Evolutionary conservation across 805 yeast genomes (phyloP).

Genomic region (Yamadazyma insecticola): DNA sequence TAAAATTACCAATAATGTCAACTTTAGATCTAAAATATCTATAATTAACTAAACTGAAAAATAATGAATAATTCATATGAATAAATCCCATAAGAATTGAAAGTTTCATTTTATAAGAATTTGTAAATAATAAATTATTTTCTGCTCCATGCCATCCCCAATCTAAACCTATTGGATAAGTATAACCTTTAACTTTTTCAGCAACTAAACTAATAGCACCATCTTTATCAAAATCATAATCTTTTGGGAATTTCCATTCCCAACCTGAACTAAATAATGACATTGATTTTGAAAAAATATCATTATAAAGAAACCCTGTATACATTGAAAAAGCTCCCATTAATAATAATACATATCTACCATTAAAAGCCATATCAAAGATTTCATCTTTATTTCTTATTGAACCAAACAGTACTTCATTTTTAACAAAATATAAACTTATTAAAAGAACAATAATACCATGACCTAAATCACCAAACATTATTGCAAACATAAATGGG

Average conservation of each 20-base stretch:
- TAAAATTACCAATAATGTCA: constrained; percentile 67
- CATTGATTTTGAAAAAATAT: constrained; percentile 66
- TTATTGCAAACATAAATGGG: constrained; percentile 79
- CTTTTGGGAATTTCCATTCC: constrained; percentile 57
- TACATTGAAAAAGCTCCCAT: constrained; percentile 74
- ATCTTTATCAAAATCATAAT: constrained; percentile 27
- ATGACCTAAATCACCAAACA: constrained; percentile 82
- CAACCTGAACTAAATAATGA: constrained; percentile 66
- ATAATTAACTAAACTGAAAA: constrained; percentile 64
- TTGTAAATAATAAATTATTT: constrained; percentile 61
- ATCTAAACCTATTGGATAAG: constrained; percentile 63
- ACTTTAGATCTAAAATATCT: constrained; percentile 52
- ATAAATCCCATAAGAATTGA: constrained; percentile 71
- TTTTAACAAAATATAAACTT: constrained; percentile 49
- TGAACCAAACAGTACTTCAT: constrained; percentile 47
- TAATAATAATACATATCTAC: constrained; percentile 61
- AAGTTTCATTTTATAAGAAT: constrained; percentile 74
- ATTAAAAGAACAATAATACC: constrained; percentile 60
- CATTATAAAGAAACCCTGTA: constrained; percentile 71
- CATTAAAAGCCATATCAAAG: constrained; percentile 71
- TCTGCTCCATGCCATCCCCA: constrained; percentile 81
- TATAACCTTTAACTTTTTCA: constrained; percentile 36
- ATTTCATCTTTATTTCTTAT: constrained; percentile 66
- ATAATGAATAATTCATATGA: constrained; percentile 69
- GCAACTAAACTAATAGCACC: constrained; percentile 42